Conservation (phyloP, 176 grass and related monocot species). For the Raddia guianensis region DNA sequence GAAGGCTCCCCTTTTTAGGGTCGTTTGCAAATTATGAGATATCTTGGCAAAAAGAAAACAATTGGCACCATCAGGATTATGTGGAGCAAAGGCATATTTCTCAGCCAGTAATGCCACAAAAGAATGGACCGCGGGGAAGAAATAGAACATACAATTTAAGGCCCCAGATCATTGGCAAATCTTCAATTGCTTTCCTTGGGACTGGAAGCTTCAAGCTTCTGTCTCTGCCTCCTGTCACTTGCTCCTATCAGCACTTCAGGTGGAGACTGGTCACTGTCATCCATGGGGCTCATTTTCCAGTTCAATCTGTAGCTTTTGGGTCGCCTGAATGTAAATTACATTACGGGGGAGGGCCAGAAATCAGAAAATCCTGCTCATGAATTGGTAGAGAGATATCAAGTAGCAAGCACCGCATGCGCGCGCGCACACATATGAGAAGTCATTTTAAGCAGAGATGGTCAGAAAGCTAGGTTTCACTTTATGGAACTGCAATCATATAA, state of each 20-base stretch:
- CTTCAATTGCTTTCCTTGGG: conserved; percentile 33
- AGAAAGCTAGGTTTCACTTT: background rate
- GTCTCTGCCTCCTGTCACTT: conserved; percentile 26
- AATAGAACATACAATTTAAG: background rate
- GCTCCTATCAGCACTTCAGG: conserved; percentile 30
- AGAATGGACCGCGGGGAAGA: background rate
- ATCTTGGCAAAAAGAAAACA: background rate
- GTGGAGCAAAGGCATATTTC: background rate
- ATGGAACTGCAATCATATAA: background rate
- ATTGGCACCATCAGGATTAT: background rate
- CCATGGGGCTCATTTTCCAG: conserved; percentile 40
- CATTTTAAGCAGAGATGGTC: background rate
- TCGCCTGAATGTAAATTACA: conserved; percentile 40
- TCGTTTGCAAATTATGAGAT: background rate
- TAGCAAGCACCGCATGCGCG: background rate
- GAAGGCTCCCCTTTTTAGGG: background rate
- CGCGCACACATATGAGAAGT: background rate
- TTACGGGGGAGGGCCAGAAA: background rate
- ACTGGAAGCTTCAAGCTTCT: conserved; percentile 47
- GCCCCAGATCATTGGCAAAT: background rate
- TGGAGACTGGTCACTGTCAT: conserved; percentile 19
- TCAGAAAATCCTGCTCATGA: background rate
- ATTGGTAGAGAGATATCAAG: background rate
- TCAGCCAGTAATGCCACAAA: background rate
- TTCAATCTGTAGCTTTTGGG: conserved; percentile 51